Evolutionary conservation across 2,329 filamentous ascomycete genomes (phyloP), one percentile per base, ranked within the genome.

Genomic region (Botryotinia globosa): DNA sequence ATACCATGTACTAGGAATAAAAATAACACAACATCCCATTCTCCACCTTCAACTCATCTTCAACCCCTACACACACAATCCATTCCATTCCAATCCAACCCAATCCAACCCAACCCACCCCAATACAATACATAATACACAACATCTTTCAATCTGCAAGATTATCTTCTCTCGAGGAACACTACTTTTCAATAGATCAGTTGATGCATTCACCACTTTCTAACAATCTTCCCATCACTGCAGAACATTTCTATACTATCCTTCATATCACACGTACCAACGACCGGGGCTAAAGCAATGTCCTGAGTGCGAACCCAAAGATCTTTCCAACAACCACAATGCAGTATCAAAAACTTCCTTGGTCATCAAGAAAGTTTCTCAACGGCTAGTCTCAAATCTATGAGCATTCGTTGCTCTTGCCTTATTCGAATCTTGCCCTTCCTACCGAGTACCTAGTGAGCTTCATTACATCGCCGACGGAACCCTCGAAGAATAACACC

Each of bases 321-420:
- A 66, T 73, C 69, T 73, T 51, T 42, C 58, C 25, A 72, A 56
- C 39, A 69, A 77, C 76, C 79, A 81, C 79, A 76, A 81, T 81
- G 80, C 78, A 79, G 78, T 74, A 78, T 78, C 75, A 77, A 71
- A 74, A 76, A 76, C 67, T 78, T 70, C 65, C 75, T 73, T 76
- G 75, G 74, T 76, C 76, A 77, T 76, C 76, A 74, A 76, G 77
- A 78, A 80, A 80, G 76, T 79, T 80, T 74, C 78, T 79, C 61
- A 78, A 80, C 75, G 76, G 79, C 78, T 80, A 80, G 76, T 76
- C 16, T 68, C 25, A 72, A 22, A 56, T 58, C 56, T 20, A 32
- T 32, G 72, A 74, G 75, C 74, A 63, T 73, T 64, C 48, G 68
- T 69, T 75, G 74, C 75, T 75, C 71, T 73, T 75, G 67, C 74